Base-by-base conservation (phyloP, 2,329 filamentous ascomycete genomes). In the Teratosphaeria nubilosa region DNA sequence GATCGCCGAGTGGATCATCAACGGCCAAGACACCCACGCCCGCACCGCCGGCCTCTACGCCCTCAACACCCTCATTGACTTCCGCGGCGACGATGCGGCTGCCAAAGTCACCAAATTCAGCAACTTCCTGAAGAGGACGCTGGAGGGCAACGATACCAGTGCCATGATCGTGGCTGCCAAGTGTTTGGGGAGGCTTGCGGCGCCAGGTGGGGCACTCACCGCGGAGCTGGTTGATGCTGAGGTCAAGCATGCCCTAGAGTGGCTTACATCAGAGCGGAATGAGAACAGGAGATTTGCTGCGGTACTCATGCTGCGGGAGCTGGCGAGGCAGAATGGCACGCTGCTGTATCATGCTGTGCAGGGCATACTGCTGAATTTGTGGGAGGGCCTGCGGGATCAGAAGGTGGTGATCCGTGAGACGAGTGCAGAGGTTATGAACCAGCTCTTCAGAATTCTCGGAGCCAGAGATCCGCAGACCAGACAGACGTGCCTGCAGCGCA, bases 161-260 rank as follows among this genome's bases (percentile, higher is more conserved):
- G 90, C 94, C 24, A 92, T 99, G 86, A 85, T 95, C 58, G 86
- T 89, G 13, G 94, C 95, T 4, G 91, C 94, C 50, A 85, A 88
- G 64, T 91, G 92, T 3, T 80, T 99, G 30, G 94, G 94, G 52
- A 89, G 91, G 70, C 82, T 99, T 60, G 95, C 92, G 61, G 86
- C 90, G 65, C 94, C 94, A 0, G 94, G 94, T 62, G 94, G 94
- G 60, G 91, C 94, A 32, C 80, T 97, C 63, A 96, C 95, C 51
- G 95, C 92, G 7, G 92, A 97, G 73, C 79, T 99, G 57, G 94
- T 99, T 58, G 94, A 99, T 70, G 92, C 91, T 57, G 92, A 99
- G 74, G 91, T 97, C 61, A 95, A 96, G 73, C 94, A 91, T 20
- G 91, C 95, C 1, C 80, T 99, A 56, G 94, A 99, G 76, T 97